phyloP scores from a whole-genome alignment of 2,329 filamentous ascomycete genomes.

The Fusarium redolens region DNA sequence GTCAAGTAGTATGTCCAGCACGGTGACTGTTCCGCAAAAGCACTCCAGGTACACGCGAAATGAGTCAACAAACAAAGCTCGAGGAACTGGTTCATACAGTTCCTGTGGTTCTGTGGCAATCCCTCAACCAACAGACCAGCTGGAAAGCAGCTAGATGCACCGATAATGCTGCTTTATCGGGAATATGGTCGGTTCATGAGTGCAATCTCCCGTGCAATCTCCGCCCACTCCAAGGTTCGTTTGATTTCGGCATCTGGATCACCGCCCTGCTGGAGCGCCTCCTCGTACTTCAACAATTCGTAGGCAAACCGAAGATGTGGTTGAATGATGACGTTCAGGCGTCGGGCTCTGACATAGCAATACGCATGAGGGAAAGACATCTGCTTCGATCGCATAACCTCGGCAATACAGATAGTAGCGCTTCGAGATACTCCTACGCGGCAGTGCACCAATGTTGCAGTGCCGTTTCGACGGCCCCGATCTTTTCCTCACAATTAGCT shows the following conservation, averaged over 20 bases:
- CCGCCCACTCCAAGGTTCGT: conserved; percentile 91
- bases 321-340: conserved; percentile 98
- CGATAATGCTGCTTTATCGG: conserved; percentile 56
- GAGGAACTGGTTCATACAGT: not conserved
- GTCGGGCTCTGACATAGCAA: conserved; percentile 91
- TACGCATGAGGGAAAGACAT: conserved; percentile 93
- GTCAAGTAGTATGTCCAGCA: not conserved
- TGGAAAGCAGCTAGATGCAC: not conserved
- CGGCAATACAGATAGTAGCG: conserved; percentile 98
- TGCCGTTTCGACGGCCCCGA: conserved; percentile 78
- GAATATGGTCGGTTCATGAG: conserved; percentile 96
- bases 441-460: conserved; percentile 93
- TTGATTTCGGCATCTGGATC: conserved; percentile 60
- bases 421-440: conserved; percentile 95
- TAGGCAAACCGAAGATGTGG: conserved; percentile 95
- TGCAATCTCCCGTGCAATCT: conserved; percentile 89
- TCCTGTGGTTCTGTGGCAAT: not conserved
- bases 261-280: conserved; percentile 70
- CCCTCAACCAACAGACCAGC: not conserved
- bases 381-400: conserved; percentile 86
- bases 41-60: not conserved
- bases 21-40: not conserved
- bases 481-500: conserved; percentile 63
- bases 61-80: not conserved
- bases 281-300: conserved; percentile 96